A percentile compares a stretch with the other conserved stretches of the same genome.
Conservation (phyloP, 2,329 filamentous ascomycete species). For the Colletotrichum cuscutae region DNA sequence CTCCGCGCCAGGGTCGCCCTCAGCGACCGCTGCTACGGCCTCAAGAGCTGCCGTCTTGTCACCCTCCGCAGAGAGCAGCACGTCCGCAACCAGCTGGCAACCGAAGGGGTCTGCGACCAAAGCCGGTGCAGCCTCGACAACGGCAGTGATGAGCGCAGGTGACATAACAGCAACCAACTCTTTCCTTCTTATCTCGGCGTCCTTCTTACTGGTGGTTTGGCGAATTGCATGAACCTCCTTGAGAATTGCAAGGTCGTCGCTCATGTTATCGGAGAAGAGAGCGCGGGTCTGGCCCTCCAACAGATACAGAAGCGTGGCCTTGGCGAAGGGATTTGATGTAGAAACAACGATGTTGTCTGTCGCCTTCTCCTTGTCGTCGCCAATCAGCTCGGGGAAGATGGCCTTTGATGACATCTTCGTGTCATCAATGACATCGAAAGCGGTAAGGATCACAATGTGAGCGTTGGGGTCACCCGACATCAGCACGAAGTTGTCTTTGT, state of each 20-base stretch:
- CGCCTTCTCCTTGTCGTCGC: constrained; percentile 72
- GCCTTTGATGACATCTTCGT: constrained; percentile 88
- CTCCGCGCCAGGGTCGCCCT: constrained; percentile 60
- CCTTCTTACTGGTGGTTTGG: constrained; percentile 91
- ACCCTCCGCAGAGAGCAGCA: constrained; percentile 79
- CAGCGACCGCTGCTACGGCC: constrained; percentile 73
- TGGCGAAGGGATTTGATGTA: constrained; percentile 73
- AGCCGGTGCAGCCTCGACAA: constrained; percentile 73
- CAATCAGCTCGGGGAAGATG: constrained; percentile 87
- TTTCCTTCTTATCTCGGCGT: constrained; percentile 76
- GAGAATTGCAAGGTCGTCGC: constrained; percentile 76
- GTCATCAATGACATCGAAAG: constrained; percentile 93
- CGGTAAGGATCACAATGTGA: constrained; percentile 83
- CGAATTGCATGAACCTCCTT: constrained; percentile 83
- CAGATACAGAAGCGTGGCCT: constrained; percentile 80
- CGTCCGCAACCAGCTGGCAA: constrained; percentile 86
- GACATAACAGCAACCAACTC: constrained; percentile 83
- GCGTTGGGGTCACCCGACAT: constrained; percentile 85
- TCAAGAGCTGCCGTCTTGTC: constrained; percentile 81
- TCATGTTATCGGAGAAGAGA: constrained; percentile 70
- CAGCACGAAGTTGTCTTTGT: constrained; percentile 87
- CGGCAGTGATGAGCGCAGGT: constrained; percentile 77
- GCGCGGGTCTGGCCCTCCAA: constrained; percentile 75
- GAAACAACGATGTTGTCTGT: constrained; percentile 72
- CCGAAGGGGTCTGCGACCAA: constrained; percentile 83